Evolutionary conservation across 2,329 filamentous ascomycete species (phyloP).

Genomic region (Xylariaceae sp.): DNA sequence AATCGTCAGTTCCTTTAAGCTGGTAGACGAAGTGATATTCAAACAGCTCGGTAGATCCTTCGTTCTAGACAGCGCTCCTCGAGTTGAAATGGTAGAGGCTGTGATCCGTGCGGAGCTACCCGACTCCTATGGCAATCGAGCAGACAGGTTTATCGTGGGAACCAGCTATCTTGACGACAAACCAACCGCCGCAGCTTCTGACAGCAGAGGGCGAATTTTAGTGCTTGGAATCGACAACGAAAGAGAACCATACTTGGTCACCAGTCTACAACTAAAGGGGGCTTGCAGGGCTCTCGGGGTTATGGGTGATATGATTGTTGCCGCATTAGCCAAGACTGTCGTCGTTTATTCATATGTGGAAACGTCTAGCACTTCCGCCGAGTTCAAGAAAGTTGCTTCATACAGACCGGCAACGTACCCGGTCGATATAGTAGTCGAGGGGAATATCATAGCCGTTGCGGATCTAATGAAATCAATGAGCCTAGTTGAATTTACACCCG

Average conservation of each 20-base stretch:
- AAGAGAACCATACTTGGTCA: conserved; percentile 67
- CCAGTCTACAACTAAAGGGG: conserved; percentile 67
- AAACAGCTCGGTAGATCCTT: conserved; percentile 68
- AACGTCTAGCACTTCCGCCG: conserved; percentile 51
- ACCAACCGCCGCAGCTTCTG: conserved; percentile 38
- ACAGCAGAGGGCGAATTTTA: conserved; percentile 71
- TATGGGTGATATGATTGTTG: conserved; percentile 73
- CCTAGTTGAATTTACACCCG: conserved; percentile 65
- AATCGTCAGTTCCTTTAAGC: conserved; percentile 73
- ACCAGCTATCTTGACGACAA: conserved; percentile 72
- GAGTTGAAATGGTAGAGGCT: conserved; percentile 74
- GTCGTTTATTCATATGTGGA: conserved; percentile 54
- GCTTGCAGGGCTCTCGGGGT: conserved; percentile 76
- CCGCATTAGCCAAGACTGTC: conserved; percentile 85
- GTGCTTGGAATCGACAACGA: conserved; percentile 78
- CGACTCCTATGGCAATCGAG: conserved; percentile 50
- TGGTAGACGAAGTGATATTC: conserved; percentile 89
- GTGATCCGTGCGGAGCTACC: conserved; percentile 73
- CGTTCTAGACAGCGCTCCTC: conserved; percentile 47
- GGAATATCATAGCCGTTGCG: conserved; percentile 73
- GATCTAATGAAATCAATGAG: conserved; percentile 93
- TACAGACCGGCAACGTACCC: conserved; percentile 83
- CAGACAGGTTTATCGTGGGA: conserved; percentile 85
- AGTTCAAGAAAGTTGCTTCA: conserved; percentile 65
- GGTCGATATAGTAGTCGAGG: conserved; percentile 71